A percentile compares a stretch with the other conserved stretches of the same genome.
These are phyloP conservation scores for Hypseocharis bilobata DNA, from an alignment of 441 rosid species.

Conservation along the genomic window DNA sequence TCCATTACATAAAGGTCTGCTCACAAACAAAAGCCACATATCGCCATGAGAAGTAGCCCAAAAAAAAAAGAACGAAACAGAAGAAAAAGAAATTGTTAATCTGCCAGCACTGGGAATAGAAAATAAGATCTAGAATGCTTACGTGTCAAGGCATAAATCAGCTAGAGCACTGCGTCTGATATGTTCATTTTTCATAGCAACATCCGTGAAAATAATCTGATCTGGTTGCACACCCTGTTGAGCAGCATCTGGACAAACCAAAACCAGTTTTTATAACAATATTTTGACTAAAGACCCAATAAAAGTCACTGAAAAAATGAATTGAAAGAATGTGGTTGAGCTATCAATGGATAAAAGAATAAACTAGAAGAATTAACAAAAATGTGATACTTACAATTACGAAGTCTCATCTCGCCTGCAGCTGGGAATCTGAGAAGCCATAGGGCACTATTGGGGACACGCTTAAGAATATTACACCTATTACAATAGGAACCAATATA, in stretches of 20 bases:
- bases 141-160: conserved; percentile 94
- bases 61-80: background rate
- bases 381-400: conserved; percentile 48
- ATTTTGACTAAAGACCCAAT: background rate
- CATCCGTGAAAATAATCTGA: conserved; percentile 92
- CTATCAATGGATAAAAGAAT: background rate
- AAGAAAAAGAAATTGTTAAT: background rate
- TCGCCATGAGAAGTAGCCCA: background rate
- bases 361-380: background rate
- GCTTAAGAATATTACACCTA: conserved; percentile 96
- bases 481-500: background rate
- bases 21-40: background rate
- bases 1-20: conserved; percentile 91
- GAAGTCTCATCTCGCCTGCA: conserved; percentile 89
- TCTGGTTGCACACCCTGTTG: conserved; percentile 80
- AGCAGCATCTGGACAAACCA: conserved; percentile 57
- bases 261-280: conserved; percentile 6
- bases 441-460: conserved; percentile 87
- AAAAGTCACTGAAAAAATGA: background rate
- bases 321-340: background rate
- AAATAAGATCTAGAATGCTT: conserved; percentile 8
- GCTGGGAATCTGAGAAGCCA: conserved; percentile 99
- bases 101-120: background rate
- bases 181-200: conserved; percentile 94
- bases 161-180: conserved; percentile 91